phyloP scores from a whole-genome alignment of 768 basidiomycete species.

The Tricholoma matsutake region DNA sequence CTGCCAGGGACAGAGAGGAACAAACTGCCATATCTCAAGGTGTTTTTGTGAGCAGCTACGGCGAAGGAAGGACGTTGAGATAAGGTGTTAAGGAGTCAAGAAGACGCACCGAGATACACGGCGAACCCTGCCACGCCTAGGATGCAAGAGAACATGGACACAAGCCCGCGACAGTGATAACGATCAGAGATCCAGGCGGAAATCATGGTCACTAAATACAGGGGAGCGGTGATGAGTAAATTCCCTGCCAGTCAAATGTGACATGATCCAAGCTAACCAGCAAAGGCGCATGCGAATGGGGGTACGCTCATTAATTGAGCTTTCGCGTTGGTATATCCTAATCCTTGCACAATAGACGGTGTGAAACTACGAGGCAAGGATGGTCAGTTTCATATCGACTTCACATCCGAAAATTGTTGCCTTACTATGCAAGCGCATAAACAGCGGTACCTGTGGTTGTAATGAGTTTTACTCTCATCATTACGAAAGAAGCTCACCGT shows the following conservation, averaged over 20 bases:
- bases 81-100: background rate
- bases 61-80: background rate
- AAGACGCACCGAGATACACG: conserved; percentile 52
- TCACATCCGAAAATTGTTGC: conserved; percentile 4
- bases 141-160: conserved; percentile 41
- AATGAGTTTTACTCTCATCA: background rate
- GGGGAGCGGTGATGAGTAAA: background rate
- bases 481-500: conserved; percentile 30
- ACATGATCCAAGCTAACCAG: conserved; percentile 31
- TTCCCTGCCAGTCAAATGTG: background rate
- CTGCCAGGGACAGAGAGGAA: conserved; percentile 53
- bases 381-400: background rate
- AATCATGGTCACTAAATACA: conserved; percentile 32
- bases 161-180: conserved; percentile 47
- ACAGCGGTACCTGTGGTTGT: conserved; percentile 36
- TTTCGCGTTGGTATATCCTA: conserved; percentile 51
- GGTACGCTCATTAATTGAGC: conserved; percentile 65
- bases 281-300: conserved; percentile 50
- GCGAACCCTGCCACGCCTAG: conserved; percentile 47
- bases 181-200: conserved; percentile 50
- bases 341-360: conserved; percentile 66
- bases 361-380: conserved; percentile 46
- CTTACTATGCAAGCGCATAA: conserved; percentile 49
- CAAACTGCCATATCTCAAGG: conserved; percentile 50
- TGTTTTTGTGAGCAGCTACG: conserved; percentile 33